These are phyloP conservation scores for Candida glucosophila DNA, from an alignment of 1,139 yeast species.

Conservation along the genomic window DNA sequence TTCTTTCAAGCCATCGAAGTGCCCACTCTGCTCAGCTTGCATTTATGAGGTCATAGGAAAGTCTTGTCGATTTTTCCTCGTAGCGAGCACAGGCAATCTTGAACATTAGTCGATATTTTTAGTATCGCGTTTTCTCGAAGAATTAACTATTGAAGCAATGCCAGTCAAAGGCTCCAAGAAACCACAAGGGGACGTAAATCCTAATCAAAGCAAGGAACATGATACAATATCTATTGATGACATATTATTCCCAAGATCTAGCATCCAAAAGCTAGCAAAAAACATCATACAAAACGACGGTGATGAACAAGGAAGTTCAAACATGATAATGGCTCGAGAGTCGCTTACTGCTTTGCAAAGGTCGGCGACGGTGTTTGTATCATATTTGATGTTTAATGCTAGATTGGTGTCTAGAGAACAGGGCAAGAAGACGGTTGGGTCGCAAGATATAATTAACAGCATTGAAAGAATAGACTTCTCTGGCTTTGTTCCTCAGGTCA, in stretches of 20 bases:
- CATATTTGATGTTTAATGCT: constrained; percentile 57
- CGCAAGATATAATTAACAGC: constrained; percentile 57
- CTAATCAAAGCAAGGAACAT: constrained; percentile 43
- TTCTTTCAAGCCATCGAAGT: too few relatives aligned
- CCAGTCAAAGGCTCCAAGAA: constrained; percentile 84
- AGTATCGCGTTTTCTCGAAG: too few relatives aligned
- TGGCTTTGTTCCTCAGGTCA: constrained; percentile 46
- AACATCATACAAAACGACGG: constrained; percentile 22
- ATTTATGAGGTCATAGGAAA: too few relatives aligned
- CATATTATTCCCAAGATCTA: constrained; percentile 57
- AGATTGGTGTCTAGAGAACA: constrained; percentile 42
- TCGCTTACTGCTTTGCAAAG: constrained; percentile 60
- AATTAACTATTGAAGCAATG: too few relatives aligned
- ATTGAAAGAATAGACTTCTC: constrained; percentile 47
- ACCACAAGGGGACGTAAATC: constrained; percentile 59
- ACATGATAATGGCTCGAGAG: constrained; percentile 51
- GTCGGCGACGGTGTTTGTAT: constrained; percentile 66
- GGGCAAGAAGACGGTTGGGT: constrained; percentile 53
- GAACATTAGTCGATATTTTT: too few relatives aligned
- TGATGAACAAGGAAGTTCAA: constrained; percentile 18
- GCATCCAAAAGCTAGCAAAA: constrained; percentile 53
- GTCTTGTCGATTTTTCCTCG: too few relatives aligned
- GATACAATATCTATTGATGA: constrained; percentile 62
- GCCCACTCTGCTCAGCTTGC: neutral
- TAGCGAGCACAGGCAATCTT: too few relatives aligned